These are phyloP conservation scores for Macadamia integrifolia DNA, from an alignment of 164 flowering plant species.

Conservation along the genomic window DNA sequence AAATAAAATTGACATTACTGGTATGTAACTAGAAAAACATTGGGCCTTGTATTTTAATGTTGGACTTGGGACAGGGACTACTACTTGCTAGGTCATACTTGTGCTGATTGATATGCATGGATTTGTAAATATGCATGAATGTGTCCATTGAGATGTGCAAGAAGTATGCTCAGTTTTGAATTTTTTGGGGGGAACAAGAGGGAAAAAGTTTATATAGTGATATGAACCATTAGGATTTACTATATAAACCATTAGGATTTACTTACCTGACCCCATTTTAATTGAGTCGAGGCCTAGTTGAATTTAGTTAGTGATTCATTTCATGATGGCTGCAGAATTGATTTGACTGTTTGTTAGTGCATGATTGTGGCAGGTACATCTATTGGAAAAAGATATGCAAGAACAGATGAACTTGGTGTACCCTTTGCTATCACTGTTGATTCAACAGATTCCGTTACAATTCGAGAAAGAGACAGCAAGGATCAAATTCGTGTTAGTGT, in stretches of 20 bases:
- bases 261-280: too few species aligned
- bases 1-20: slow-evolving; percentile 83
- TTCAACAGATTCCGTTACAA: slow-evolving; percentile 58
- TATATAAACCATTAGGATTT: too few species aligned
- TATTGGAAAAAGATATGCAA: slow-evolving; percentile 89
- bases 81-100: neutral
- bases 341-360: neutral
- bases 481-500: slow-evolving; percentile 72
- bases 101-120: too few species aligned
- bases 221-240: too few species aligned
- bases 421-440: slow-evolving; percentile 93
- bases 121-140: too few species aligned
- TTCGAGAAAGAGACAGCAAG: slow-evolving; percentile 92
- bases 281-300: too few species aligned
- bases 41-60: too few species aligned
- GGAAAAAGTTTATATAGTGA: too few species aligned
- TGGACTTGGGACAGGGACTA: too few species aligned
- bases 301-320: neutral
- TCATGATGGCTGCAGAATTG: neutral
- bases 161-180: too few species aligned
- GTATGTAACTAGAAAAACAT: slow-evolving; percentile 22
- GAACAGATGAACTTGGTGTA: slow-evolving; percentile 98
- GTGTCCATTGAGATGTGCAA: too few species aligned
- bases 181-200: too few species aligned
- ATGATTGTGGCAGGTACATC: slow-evolving; percentile 56